Evolutionary conservation across 129 eudicot species (phyloP), one percentile per base, ranked within the genome.

Genomic region (Rutidosis leptorrhynchoides): DNA sequence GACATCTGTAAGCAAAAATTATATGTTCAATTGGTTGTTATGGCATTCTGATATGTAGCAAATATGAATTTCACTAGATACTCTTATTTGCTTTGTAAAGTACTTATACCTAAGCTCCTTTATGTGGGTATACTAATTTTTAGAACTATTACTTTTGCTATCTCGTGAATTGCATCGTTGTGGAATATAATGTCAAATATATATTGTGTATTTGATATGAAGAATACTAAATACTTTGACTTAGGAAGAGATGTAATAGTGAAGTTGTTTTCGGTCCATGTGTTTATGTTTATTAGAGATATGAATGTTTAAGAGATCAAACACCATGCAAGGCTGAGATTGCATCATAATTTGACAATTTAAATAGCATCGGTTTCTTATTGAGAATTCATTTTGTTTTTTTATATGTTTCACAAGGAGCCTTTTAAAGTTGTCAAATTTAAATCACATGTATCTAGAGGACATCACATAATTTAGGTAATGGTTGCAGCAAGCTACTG

Each of bases 1-100:
- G 77, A 80, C 99, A 25, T 93, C 99, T 1, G 99, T 93, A 74
- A 89, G 92, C 83, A 56, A 56, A 56, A 20, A 21, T 51, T 27
- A 3, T 37, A 27, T 51, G 28, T 12, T 57, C 19, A 26, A 17
- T 17, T n/a, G n/a, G n/a, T n/a, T n/a, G n/a, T n/a, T n/a, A n/a
- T n/a, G n/a, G n/a, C n/a, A n/a, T n/a, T n/a, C n/a, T n/a, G n/a
- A n/a, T n/a, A n/a, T n/a, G n/a, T n/a, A n/a, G n/a, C n/a, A n/a
- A n/a, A 15, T 59, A 59, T 26, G 30, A 26, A 21, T 3, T 61
- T 48, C 15, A 15, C 27, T 23, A n/a, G 56, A 14, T 49, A 24
- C 30, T 32, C 8, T 7, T 40, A 30, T 71, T 51, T 72, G 51
- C 29, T 55, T 16, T 30, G 26, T 42, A 26, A 10, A 21, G 21